A percentile compares a stretch with the other conserved stretches of the same genome.
Evolutionary conservation across 1,284 basidiomycete species (phyloP).

Genomic region (Pseudozyma sp.): DNA sequence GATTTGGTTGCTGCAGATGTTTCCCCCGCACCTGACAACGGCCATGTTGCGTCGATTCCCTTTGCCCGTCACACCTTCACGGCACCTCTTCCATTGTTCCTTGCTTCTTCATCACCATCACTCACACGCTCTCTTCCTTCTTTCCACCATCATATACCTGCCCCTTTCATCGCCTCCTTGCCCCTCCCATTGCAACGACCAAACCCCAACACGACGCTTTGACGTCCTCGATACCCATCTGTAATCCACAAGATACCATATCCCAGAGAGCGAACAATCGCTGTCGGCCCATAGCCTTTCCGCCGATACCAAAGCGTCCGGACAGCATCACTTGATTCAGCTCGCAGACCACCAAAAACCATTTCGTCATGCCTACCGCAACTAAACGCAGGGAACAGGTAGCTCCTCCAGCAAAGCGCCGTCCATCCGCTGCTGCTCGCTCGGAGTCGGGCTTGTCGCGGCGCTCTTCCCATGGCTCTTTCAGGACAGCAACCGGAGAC

Average conservation of each 20-base stretch:
- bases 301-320: no score
- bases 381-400: constrained; percentile 10
- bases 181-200: not conserved
- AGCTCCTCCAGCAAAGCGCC: constrained; percentile 14
- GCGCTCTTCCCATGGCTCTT: constrained; percentile 37
- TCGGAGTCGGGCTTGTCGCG: constrained; percentile 39
- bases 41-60: not conserved
- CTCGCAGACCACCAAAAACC: not conserved
- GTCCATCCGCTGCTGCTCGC: constrained; percentile 26
- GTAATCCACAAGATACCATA: not conserved
- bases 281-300: no score
- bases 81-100: not conserved
- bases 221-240: not conserved
- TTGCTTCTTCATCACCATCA: constrained; percentile 4
- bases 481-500: constrained; percentile 37
- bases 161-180: not conserved
- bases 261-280: not conserved
- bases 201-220: not conserved
- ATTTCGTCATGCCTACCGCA: constrained; percentile 25
- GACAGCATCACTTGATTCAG: no score
- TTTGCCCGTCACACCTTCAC: not conserved
- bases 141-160: not conserved
- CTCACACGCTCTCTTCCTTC: not conserved
- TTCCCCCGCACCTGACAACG: not conserved
- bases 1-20: not conserved